A percentile compares a stretch with the other conserved stretches of the same genome.
Evolutionary conservation across 345 rosid genomes (phyloP).

Genomic region (Trapa bicornis): DNA sequence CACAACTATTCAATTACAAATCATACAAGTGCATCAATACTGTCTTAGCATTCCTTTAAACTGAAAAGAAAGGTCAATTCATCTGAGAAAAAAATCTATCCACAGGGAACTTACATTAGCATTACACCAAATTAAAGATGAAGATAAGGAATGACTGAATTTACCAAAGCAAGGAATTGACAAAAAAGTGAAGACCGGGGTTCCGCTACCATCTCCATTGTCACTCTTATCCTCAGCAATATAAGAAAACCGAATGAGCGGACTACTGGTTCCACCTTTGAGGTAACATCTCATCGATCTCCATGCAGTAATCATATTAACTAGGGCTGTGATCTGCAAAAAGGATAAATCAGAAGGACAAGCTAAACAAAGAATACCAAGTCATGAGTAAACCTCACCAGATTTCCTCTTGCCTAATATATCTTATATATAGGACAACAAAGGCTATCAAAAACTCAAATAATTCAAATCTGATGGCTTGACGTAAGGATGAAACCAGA

Average conservation of each 20-base stretch:
- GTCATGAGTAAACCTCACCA: not conserved
- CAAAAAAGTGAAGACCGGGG: constrained; percentile 53
- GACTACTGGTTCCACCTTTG: constrained; percentile 33
- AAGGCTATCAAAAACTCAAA: not conserved
- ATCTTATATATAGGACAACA: not conserved
- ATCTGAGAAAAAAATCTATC: not conserved
- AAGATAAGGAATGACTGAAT: not conserved
- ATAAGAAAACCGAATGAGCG: constrained; percentile 51
- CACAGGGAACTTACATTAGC: not conserved
- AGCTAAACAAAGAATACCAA: not conserved
- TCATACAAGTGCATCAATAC: not conserved
- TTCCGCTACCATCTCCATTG: constrained; percentile 63
- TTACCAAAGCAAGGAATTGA: constrained; percentile 54
- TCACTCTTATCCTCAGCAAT: constrained; percentile 37
- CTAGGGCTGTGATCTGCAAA: constrained; percentile 43
- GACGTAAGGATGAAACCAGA: not conserved
- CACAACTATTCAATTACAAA: not conserved
- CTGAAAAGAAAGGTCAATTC: not conserved
- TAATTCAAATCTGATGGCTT: not conserved
- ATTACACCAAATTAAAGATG: not conserved
- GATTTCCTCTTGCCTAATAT: not conserved
- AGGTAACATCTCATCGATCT: constrained; percentile 55
- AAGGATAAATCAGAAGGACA: not conserved
- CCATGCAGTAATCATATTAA: constrained; percentile 44
- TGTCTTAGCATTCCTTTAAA: not conserved